Evolutionary conservation across 352 stramenopile species (phyloP), one percentile per base, ranked within the genome.

Genomic region (Phytophthora tentaculata): DNA sequence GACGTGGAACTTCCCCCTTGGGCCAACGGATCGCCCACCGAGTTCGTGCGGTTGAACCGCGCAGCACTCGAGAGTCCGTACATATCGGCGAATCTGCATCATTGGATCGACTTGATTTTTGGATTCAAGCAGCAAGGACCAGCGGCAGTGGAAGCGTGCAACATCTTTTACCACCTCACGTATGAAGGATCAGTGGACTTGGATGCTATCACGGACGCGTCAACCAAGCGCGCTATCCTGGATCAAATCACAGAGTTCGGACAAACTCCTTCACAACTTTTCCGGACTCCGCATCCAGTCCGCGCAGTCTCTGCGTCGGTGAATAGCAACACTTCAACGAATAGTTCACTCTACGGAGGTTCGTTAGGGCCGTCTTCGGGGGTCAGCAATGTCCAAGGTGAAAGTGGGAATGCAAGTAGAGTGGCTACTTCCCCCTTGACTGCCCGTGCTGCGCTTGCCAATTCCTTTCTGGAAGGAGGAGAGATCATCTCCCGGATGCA

Each of bases 21-120:
- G 97, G 96, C 96, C 2, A 95, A 98, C 56, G 89, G 90, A 28
- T 98, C 84, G 28, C 80, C 95, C 9, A 91, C 89, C 52, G 97
- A 95, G 75, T 99, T 99, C 75, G 84, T 99, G 48, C 88, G 95
- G 22, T 79, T 99, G 8, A 97, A 99, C 66, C 88, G 97, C 22
- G 88, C 95, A 56, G 97, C 97, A 14, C 81, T 99, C 2, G 97
- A 99, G 77, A 98, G 92, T 71, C 82, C 96, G 51, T 92, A 97
- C 64, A 97, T 98, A 44, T 98, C 95, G n/a, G 79, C 89, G 37
- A 92, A 98, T 74, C 73, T 99, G 45, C 95, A 98, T 57, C 84
- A 98, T 67, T 99, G 98, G 98, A 98, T 99, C 71, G 97, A 99
- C 69, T 77, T 99, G 50, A 98, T 99, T 43, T 99, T 99, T 79